phyloP scores from a whole-genome alignment of 2,329 filamentous ascomycete genomes.

The Nemania bipapillata region DNA sequence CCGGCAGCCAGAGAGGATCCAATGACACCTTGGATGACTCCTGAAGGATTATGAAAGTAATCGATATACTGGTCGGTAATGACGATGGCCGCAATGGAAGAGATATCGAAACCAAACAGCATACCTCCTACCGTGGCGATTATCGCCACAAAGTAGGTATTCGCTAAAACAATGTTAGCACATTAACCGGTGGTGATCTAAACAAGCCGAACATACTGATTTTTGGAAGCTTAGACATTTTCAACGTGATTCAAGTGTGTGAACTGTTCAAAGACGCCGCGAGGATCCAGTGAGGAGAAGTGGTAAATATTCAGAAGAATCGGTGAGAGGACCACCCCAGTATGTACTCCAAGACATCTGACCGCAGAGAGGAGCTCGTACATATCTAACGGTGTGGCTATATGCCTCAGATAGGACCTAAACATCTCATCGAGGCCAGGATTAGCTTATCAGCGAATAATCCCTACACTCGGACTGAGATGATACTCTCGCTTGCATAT shows the following conservation, averaged over 20 bases:
- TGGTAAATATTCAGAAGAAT: too few relatives aligned
- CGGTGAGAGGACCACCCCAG: too few relatives aligned
- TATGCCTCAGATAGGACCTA: conserved; percentile 41
- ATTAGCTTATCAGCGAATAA: conserved; percentile 6
- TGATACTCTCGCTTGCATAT: neutral
- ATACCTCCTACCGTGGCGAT: conserved; percentile 66
- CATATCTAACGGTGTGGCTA: conserved; percentile 41
- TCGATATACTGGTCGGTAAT: conserved; percentile 75
- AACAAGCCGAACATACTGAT: conserved; percentile 43
- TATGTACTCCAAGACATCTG: conserved; percentile 14
- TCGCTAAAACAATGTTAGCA: conserved; percentile 38
- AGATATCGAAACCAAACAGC: conserved; percentile 83
- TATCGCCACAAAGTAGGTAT: conserved; percentile 50
- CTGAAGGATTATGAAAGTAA: conserved; percentile 73
- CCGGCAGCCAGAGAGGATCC: conserved; percentile 79
- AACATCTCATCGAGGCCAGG: conserved; percentile 7
- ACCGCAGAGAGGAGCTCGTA: conserved; percentile 39
- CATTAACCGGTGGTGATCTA: neutral
- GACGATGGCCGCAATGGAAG: conserved; percentile 75
- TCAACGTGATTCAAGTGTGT: conserved; percentile 35
- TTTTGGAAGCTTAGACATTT: conserved; percentile 47
- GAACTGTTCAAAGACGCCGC: conserved; percentile 28
- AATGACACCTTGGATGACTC: conserved; percentile 73
- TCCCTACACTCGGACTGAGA: conserved; percentile 18
- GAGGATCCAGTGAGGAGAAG: conserved; percentile 22